Conservation (phyloP, 2,329 filamentous ascomycete species). For the Penicillium sp. region DNA sequence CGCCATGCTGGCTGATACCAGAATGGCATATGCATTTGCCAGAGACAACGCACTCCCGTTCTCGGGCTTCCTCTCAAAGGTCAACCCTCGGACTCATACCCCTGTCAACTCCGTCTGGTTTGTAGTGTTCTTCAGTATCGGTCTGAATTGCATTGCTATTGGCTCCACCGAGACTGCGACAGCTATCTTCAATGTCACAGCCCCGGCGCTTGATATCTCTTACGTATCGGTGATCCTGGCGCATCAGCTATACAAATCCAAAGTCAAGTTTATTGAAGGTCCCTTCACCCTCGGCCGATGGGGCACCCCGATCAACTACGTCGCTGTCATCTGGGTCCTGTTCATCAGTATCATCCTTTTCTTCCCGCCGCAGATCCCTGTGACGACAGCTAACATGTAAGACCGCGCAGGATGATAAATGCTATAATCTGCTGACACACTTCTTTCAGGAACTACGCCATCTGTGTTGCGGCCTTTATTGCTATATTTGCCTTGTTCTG, state of each 20-base stretch:
- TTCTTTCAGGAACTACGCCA: constrained; percentile 47
- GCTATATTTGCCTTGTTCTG: constrained; percentile 50
- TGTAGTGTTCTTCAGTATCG: constrained; percentile 56
- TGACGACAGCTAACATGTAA: constrained; percentile 51
- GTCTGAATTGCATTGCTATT: constrained; percentile 51
- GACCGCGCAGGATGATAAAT: constrained; percentile 5
- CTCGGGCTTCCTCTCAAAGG: constrained; percentile 54
- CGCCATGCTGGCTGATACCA: constrained; percentile 62
- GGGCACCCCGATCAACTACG: constrained; percentile 54
- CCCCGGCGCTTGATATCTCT: constrained; percentile 52
- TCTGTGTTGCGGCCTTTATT: constrained; percentile 48
- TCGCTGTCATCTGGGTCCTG: constrained; percentile 59
- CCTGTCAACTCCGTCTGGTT: constrained; percentile 64
- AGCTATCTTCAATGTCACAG: constrained; percentile 54
- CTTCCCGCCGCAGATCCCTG: constrained; percentile 49
- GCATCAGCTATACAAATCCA: constrained; percentile 53
- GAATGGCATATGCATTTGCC: constrained; percentile 62
- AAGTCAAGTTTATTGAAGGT: constrained; percentile 55
- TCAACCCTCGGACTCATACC: constrained; percentile 56
- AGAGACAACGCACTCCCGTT: constrained; percentile 61
- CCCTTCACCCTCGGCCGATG: constrained; percentile 58
- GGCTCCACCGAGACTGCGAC: constrained; percentile 46
- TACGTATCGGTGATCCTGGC: constrained; percentile 62
- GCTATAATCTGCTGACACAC: neutral
- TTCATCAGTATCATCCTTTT: constrained; percentile 63